Conservation (phyloP, 345 rosid genomes). For the Citrus unshiu region DNA sequence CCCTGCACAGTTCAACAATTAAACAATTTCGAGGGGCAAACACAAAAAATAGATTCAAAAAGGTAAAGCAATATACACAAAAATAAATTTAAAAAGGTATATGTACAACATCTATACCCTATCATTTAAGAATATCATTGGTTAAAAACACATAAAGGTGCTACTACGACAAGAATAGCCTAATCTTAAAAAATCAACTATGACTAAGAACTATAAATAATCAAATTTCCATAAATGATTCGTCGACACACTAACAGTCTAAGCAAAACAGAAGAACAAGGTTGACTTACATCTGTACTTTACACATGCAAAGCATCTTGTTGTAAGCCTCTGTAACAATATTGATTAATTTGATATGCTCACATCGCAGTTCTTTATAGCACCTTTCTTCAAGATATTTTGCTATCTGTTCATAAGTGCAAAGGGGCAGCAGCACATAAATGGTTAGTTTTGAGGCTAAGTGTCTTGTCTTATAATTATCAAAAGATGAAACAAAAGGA, state of each 20-base stretch:
- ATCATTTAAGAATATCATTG: not conserved
- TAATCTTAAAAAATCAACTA: not conserved
- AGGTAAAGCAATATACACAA: no score
- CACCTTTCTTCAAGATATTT: constrained; percentile 91
- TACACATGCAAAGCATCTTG: constrained; percentile 74
- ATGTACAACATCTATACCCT: not conserved
- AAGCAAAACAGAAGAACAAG: not conserved
- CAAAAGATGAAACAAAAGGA: not conserved
- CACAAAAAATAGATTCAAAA: not conserved
- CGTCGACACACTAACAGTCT: not conserved
- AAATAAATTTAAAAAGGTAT: no score
- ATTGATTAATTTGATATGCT: constrained; percentile 62
- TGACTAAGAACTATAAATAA: not conserved
- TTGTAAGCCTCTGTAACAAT: constrained; percentile 66
- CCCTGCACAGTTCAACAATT: constrained; percentile 43
- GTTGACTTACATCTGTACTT: constrained; percentile 76
- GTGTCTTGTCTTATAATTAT: not conserved
- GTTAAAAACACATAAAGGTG: not conserved
- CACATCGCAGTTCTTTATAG: constrained; percentile 75
- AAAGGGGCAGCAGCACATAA: constrained; percentile 11
- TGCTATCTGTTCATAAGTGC: constrained; percentile 55
- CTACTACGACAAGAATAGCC: not conserved
- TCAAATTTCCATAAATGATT: not conserved
- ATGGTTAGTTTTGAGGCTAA: not conserved
- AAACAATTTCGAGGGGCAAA: not conserved